phyloP scores from a whole-genome alignment of 2,329 filamentous ascomycete species.

The Neonectria sp. region DNA sequence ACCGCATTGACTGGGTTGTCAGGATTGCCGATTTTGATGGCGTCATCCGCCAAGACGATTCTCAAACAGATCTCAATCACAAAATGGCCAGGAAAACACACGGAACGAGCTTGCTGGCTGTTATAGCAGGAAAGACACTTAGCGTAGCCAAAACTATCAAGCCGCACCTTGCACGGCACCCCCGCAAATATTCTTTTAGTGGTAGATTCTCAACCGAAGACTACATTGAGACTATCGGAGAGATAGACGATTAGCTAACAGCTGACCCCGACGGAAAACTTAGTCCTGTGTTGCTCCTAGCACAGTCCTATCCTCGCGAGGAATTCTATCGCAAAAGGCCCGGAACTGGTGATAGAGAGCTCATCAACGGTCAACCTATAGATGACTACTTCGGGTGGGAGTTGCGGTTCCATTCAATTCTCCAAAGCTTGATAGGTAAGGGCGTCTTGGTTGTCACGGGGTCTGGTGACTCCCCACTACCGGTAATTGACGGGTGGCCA shows the following conservation, averaged over 20 bases:
- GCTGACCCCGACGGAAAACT: not conserved
- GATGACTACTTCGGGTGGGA: conserved; percentile 4
- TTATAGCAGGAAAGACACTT: conserved; percentile 10
- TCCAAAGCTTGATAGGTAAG: not conserved
- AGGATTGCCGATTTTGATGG: conserved; percentile 9
- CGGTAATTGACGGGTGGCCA: conserved; percentile 6
- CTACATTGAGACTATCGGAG: conserved; percentile 6
- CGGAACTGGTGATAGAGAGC: not conserved
- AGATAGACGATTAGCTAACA: not conserved
- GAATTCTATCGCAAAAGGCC: not conserved
- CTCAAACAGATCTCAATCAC: not conserved
- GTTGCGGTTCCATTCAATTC: not conserved
- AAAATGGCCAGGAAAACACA: not conserved
- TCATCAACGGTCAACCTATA: not conserved
- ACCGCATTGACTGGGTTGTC: conserved; percentile 2
- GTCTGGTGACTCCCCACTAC: not conserved
- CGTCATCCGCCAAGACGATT: not conserved
- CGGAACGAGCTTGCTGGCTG: conserved; percentile 6
- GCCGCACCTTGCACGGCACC: conserved; percentile 4
- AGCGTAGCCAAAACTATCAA: conserved; percentile 11
- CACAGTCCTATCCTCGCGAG: not conserved
- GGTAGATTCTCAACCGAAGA: not conserved
- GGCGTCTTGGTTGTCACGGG: conserved; percentile 4
- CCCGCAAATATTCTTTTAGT: not conserved
- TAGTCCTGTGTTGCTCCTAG: conserved; percentile 6